phyloP scores from a whole-genome alignment of 306 rosid genomes.

The Cucumis sativus region DNA sequence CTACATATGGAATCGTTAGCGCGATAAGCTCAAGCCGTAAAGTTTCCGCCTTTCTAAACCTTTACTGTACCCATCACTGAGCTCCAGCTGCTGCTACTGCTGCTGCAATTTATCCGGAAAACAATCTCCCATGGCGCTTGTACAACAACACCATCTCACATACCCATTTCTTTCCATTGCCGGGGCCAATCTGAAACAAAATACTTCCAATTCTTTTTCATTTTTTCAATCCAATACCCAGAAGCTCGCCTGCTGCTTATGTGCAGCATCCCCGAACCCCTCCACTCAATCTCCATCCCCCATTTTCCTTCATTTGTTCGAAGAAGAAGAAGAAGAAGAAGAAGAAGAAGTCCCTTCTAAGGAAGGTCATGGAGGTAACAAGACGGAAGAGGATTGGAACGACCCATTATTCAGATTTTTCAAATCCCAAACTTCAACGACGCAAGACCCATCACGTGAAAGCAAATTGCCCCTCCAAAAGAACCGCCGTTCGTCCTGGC shows the following conservation, averaged over 20 bases:
- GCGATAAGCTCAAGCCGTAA: background rate
- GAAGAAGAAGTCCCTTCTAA: background rate
- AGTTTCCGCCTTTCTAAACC: too few species aligned
- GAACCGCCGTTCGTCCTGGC: constrained; percentile 48
- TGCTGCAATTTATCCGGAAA: too few species aligned
- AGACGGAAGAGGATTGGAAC: constrained; percentile 19
- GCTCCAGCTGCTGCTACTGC: too few species aligned
- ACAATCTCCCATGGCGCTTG: constrained; percentile 23
- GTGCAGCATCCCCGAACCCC: constrained; percentile 17
- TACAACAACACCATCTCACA: constrained; percentile 14
- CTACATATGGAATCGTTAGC: background rate
- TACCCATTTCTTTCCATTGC: constrained; percentile 15
- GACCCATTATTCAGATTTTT: constrained; percentile 58
- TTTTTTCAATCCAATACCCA: constrained; percentile 17
- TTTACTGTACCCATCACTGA: too few species aligned
- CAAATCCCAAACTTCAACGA: constrained; percentile 31
- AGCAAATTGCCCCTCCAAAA: constrained; percentile 34
- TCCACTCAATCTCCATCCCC: constrained; percentile 19
- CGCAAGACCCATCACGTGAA: constrained; percentile 37
- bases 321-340: background rate
- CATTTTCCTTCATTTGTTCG: constrained; percentile 43
- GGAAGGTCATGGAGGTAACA: constrained; percentile 2
- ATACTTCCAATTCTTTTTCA: constrained; percentile 12
- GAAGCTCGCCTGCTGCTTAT: constrained; percentile 26
- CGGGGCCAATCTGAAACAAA: background rate